These are phyloP conservation scores for Torulaspora delbrueckii DNA, from an alignment of 805 yeast species.

Conservation along the genomic window DNA sequence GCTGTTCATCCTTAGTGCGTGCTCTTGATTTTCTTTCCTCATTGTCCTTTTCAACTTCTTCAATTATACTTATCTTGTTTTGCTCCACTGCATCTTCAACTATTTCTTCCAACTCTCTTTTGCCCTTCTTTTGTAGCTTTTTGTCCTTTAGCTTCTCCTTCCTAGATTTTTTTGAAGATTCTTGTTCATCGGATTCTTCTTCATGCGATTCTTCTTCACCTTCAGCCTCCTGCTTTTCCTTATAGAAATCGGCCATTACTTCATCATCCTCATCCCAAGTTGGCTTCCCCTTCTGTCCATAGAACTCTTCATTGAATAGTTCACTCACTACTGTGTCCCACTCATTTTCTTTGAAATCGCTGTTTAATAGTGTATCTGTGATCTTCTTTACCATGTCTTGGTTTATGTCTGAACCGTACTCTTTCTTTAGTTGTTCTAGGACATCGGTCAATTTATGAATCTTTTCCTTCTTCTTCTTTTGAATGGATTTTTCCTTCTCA, in stretches of 20 bases:
- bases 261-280: slow-evolving; percentile 61
- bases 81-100: slow-evolving; percentile 79
- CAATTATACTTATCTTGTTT: slow-evolving; percentile 58
- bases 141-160: slow-evolving; percentile 48
- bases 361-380: slow-evolving; percentile 72
- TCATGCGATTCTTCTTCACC: slow-evolving; percentile 27
- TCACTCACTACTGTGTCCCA: slow-evolving; percentile 88
- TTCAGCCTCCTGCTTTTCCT: slow-evolving; percentile 37
- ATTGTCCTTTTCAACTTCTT: slow-evolving; percentile 58
- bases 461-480: slow-evolving; percentile 70
- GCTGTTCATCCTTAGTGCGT: slow-evolving; percentile 41
- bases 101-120: slow-evolving; percentile 53
- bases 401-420: slow-evolving; percentile 45
- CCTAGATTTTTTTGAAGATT: slow-evolving; percentile 40
- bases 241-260: slow-evolving; percentile 41
- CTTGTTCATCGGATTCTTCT: slow-evolving; percentile 30
- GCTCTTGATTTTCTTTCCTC: slow-evolving; percentile 56
- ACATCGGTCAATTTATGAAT: slow-evolving; percentile 73
- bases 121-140: slow-evolving; percentile 54
- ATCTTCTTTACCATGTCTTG: slow-evolving; percentile 58
- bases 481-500: slow-evolving; percentile 55
- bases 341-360: slow-evolving; percentile 82
- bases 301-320: slow-evolving; percentile 80
- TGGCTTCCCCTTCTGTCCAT: slow-evolving; percentile 59
- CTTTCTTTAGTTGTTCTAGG: slow-evolving; percentile 39